phyloP scores from a whole-genome alignment of 192 early-diverging fungal species.

The Mortierella hygrophila region DNA sequence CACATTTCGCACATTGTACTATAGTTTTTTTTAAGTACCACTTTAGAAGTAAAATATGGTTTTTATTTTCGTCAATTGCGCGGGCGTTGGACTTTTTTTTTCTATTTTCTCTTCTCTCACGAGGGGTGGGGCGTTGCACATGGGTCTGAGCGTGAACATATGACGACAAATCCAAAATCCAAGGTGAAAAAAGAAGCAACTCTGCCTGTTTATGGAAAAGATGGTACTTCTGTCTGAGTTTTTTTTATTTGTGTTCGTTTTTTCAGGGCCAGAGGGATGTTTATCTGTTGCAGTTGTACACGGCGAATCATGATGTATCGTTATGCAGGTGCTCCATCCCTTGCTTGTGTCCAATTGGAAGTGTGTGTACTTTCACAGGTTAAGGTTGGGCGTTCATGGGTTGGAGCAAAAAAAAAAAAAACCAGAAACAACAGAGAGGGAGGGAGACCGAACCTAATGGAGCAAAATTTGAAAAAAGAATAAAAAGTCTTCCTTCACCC shows the following conservation, averaged over 20 bases:
- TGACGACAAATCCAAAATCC: not conserved
- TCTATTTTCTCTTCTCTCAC: not conserved
- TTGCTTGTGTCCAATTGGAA: no score
- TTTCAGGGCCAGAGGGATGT: not conserved
- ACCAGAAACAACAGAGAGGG: not conserved
- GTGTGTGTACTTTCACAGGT: no score
- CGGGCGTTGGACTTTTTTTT: not conserved
- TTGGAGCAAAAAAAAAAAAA: no score
- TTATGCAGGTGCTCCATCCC: no score
- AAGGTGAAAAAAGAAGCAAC: not conserved
- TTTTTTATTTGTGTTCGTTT: no score
- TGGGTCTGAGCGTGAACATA: not conserved
- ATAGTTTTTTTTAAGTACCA: not conserved
- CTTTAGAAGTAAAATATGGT: not conserved
- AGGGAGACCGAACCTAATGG: not conserved
- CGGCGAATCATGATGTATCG: no score
- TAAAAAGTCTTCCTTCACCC: not conserved
- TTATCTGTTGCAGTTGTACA: no score
- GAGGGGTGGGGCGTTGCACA: not conserved
- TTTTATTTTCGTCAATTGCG: not conserved
- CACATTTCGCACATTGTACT: not conserved
- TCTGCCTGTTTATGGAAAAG: not conserved
- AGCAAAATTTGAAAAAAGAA: not conserved
- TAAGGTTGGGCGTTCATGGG: no score
- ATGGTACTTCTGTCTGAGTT: not conserved